Conservation (phyloP, 768 basidiomycete species). For the Aureoboletus auriporus region DNA sequence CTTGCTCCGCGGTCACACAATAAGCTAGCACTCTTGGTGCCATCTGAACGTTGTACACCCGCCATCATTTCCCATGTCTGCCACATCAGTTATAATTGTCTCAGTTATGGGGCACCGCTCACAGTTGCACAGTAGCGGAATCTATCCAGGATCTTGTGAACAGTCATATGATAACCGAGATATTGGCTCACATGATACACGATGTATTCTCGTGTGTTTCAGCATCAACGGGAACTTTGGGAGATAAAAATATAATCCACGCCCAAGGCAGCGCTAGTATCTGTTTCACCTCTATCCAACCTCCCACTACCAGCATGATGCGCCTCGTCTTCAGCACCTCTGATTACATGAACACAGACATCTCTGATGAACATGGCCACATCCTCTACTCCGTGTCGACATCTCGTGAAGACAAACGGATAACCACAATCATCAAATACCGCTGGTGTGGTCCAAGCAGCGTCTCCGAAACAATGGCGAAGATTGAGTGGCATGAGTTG, state of each 20-base stretch:
- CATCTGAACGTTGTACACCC: too few relatives aligned
- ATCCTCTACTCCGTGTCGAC: conserved; percentile 21
- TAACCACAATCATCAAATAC: conserved; percentile 24
- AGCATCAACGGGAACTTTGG: background rate
- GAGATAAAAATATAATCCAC: background rate
- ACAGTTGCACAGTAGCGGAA: background rate
- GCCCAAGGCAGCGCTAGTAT: background rate
- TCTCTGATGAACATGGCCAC: conserved; percentile 17
- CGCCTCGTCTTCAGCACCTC: conserved; percentile 19
- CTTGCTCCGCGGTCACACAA: too few relatives aligned
- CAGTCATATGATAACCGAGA: conserved; percentile 1
- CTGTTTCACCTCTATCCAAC: background rate
- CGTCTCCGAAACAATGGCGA: conserved; percentile 28
- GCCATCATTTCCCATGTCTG: too few relatives aligned
- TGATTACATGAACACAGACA: conserved; percentile 16
- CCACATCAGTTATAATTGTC: too few relatives aligned
- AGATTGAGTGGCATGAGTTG: conserved; percentile 32
- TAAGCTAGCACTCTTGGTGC: too few relatives aligned
- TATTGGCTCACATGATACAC: conserved; percentile 13
- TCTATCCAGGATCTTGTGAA: background rate
- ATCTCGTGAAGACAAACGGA: conserved; percentile 7
- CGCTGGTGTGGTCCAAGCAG: conserved; percentile 17
- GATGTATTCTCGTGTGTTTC: conserved; percentile 2
- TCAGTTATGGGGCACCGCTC: too few relatives aligned
- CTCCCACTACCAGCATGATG: conserved; percentile 9